Conservation (phyloP, 1,139 yeast genomes). For the Groenewaldozyma sp. region DNA sequence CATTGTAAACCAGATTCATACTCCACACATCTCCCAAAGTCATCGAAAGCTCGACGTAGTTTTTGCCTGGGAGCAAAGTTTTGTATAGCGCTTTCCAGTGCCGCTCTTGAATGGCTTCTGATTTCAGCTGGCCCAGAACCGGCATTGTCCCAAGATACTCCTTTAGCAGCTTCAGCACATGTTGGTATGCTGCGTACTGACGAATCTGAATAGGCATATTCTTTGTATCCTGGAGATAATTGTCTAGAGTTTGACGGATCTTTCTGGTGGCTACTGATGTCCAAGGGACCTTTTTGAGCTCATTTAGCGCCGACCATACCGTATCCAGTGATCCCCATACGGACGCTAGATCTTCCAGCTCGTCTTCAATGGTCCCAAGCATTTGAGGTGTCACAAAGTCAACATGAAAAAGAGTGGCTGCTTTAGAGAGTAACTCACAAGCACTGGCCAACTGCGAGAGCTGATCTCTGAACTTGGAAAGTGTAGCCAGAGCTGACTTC, state of each 20-base stretch:
- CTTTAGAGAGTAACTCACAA: slow-evolving; percentile 30
- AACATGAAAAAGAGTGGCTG: slow-evolving; percentile 38
- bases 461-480: slow-evolving; percentile 38
- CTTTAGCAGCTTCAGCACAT: slow-evolving; percentile 42
- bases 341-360: slow-evolving; percentile 46
- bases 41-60: slow-evolving; percentile 21
- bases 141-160: slow-evolving; percentile 34
- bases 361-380: slow-evolving; percentile 35
- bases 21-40: slow-evolving; percentile 57
- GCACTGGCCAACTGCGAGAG: slow-evolving; percentile 20
- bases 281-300: slow-evolving; percentile 45
- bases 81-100: slow-evolving; percentile 59
- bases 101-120: slow-evolving; percentile 50
- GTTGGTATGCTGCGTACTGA: slow-evolving; percentile 63
- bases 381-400: slow-evolving; percentile 29
- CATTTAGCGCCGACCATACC: slow-evolving; percentile 44
- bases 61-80: slow-evolving; percentile 17
- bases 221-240: slow-evolving; percentile 39
- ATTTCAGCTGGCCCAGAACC: slow-evolving; percentile 42
- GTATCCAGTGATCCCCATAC: slow-evolving; percentile 62
- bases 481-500: slow-evolving; percentile 39
- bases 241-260: slow-evolving; percentile 45
- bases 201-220: slow-evolving; percentile 51
- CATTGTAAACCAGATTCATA: slow-evolving; percentile 43
- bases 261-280: slow-evolving; percentile 37